Evolutionary conservation across 495 filamentous ascomycete species (phyloP).

Genomic region (Penicillium bialowiezense): DNA sequence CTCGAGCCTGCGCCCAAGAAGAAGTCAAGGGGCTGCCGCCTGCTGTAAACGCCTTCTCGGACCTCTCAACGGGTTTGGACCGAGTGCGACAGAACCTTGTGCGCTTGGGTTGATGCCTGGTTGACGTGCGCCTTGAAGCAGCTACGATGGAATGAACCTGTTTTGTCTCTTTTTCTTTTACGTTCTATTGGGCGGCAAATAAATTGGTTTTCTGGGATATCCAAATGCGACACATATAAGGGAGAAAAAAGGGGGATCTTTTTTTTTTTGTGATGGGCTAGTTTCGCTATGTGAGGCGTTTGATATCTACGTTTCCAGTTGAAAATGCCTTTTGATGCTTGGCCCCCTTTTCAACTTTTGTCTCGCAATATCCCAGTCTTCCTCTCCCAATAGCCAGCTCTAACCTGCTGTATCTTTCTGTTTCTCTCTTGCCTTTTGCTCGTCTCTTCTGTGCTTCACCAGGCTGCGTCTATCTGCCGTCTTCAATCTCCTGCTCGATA

Average conservation of each 20-base stretch:
- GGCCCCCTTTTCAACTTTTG: slow-evolving; percentile 4
- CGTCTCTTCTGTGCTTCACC: slow-evolving; percentile 14
- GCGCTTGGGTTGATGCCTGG: slow-evolving; percentile 7
- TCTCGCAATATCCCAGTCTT: slow-evolving; percentile 2
- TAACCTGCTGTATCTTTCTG: slow-evolving; percentile 1
- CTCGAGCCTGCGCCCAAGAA: slow-evolving; percentile 79
- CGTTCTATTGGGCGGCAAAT: slow-evolving; percentile 17
- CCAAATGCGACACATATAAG: slow-evolving; percentile 7
- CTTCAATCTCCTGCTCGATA: slow-evolving; percentile 10
- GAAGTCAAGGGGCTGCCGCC: slow-evolving; percentile 49
- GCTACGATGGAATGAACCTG: slow-evolving; percentile 32
- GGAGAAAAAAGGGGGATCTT: slow-evolving; percentile 4
- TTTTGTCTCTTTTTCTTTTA: slow-evolving; percentile 23
- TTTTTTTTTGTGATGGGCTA: slow-evolving; percentile 13
- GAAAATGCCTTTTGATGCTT: slow-evolving; percentile 13
- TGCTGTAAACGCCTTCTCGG: slow-evolving; percentile 32
- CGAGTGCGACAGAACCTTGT: slow-evolving; percentile 1
- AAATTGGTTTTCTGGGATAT: slow-evolving; percentile 17
- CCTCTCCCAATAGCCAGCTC: slow-evolving; percentile 1
- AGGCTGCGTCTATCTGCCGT: slow-evolving; percentile 11
- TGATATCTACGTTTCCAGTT: slow-evolving; percentile 12
- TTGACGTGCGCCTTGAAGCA: slow-evolving; percentile 14
- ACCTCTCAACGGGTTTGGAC: slow-evolving; percentile 24
- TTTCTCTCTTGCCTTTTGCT: slow-evolving; percentile 7
- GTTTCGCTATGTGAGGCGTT: slow-evolving; percentile 24